Evolutionary conservation across 768 basidiomycete genomes (phyloP), one percentile per base, ranked within the genome.

Genomic region (Psilocybe sp.): DNA sequence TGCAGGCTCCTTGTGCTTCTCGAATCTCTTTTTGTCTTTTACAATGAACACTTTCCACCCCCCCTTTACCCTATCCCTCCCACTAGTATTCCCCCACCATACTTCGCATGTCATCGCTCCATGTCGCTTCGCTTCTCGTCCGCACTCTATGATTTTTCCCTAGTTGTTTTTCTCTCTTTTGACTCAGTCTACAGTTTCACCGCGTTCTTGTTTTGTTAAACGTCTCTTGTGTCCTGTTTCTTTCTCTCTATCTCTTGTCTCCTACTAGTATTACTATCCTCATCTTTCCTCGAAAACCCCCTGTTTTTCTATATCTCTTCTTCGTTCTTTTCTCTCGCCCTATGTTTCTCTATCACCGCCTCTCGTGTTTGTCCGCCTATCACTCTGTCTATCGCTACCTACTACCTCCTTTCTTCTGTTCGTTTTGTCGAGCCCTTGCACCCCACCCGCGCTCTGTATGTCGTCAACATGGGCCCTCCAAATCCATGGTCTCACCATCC

Each of bases 131-230:
- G 28, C 49, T 50, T 44, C 44, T 50, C 36, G 15, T 44, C 49
- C 49, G 41, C 47, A 49, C 40, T 49, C 47, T 49, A 49, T 40
- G 47, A 45, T 50, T 45, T 50, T 51, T 37, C 46, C 36, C 45
- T 46, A 57, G 52, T 49, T 52, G 44, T 46, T 46, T 46, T 44
- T 50, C 40, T 46, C 39, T 50, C 41, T 31, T 15, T 42, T 53
- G 47, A 47, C 47, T 48, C 52, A 53, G 52, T 53, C 52, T 53
- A 51, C 45, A 52, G 51, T 57, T 50, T 53, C 47, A 7, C 23
- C 23, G 55, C 55, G 46, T 57, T 53, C 44, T 60, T 55, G 56
- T 53, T 57, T 57, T 55, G 53, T 60, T 33, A 44, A 36, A 18
- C 12, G 20, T 44, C 44, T 52, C 34, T 44, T 28, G 15, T 38